A percentile compares a stretch with the other conserved stretches of the same genome.
Evolutionary conservation across 352 stramenopile species (phyloP).

Genomic region (Blastocystis sp.): DNA sequence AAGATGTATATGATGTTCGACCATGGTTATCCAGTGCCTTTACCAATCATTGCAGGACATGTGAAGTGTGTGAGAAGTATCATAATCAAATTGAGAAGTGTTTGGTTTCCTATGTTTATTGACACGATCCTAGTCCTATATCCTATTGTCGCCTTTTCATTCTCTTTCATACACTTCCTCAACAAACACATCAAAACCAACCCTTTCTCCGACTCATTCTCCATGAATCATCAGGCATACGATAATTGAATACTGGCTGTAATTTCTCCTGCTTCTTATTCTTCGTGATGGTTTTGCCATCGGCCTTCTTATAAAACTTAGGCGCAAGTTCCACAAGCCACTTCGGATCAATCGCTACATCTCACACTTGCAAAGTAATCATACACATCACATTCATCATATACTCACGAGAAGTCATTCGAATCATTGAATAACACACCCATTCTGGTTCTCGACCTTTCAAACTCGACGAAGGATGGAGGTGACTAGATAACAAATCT

Average conservation of each 20-base stretch:
- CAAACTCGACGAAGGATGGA: slow-evolving; percentile 47
- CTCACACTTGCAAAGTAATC: background rate
- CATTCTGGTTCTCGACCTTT: slow-evolving; percentile 60
- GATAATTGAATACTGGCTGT: slow-evolving; percentile 94
- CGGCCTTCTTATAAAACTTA: slow-evolving; percentile 90
- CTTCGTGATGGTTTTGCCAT: slow-evolving; percentile 94
- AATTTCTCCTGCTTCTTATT: slow-evolving; percentile 98
- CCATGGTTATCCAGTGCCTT: background rate
- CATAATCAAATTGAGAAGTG: background rate
- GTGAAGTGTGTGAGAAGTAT: background rate
- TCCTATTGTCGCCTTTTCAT: too few relatives aligned
- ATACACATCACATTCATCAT: slow-evolving; percentile 95
- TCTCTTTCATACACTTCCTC: too few relatives aligned
- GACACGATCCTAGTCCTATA: too few relatives aligned
- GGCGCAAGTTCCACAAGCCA: slow-evolving; percentile 96
- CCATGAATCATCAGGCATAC: slow-evolving; percentile 94
- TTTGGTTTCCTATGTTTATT: too few relatives aligned
- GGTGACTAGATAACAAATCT: slow-evolving; percentile 1
- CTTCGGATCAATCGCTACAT: slow-evolving; percentile 91
- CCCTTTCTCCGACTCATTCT: slow-evolving; percentile 66
- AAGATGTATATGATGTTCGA: background rate
- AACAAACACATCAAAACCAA: slow-evolving; percentile 18
- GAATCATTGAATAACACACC: slow-evolving; percentile 95
- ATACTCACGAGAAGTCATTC: slow-evolving; percentile 92
- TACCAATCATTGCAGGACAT: background rate